These are phyloP conservation scores for Debaryomycetaceae sp. DNA, from an alignment of 1,139 yeast genomes.

Conservation along the genomic window DNA sequence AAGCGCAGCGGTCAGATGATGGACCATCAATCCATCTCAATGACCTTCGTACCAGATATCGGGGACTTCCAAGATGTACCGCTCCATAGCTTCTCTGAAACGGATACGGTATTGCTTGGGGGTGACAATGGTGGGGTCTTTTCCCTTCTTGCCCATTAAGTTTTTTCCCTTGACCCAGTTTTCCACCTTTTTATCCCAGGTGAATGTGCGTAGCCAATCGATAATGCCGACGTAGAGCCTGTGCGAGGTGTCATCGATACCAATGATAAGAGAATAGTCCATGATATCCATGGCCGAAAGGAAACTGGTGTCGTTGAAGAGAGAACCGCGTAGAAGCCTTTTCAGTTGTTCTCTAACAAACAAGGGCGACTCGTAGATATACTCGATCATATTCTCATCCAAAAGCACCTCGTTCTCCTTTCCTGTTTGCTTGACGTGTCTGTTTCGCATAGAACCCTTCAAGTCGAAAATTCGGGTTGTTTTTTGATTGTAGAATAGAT, in stretches of 20 bases:
- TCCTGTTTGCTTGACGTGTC: conserved; percentile 97
- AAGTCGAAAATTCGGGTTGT: conserved; percentile 88
- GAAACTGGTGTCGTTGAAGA: conserved; percentile 93
- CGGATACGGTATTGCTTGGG: conserved; percentile 93
- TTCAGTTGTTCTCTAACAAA: conserved; percentile 94
- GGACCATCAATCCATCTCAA: conserved; percentile 4
- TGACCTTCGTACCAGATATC: conserved; percentile 68
- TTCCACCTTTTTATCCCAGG: conserved; percentile 98
- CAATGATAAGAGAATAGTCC: conserved; percentile 96
- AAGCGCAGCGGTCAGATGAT: conserved; percentile 1
- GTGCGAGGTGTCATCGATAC: conserved; percentile 64
- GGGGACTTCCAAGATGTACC: conserved; percentile 92
- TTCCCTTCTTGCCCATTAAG: conserved; percentile 81
- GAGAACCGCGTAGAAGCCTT: conserved; percentile 74
- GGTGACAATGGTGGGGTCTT: conserved; percentile 95
- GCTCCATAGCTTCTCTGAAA: conserved; percentile 96
- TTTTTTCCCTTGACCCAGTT: conserved; percentile 97
- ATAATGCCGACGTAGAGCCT: conserved; percentile 88
- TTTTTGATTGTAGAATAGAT: conserved; percentile 79
- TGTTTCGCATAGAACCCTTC: conserved; percentile 96
- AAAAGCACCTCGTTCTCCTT: conserved; percentile 88
- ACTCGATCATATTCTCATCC: conserved; percentile 98
- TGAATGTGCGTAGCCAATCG: conserved; percentile 91
- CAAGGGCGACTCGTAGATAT: conserved; percentile 91
- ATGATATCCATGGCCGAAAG: conserved; percentile 96